These are phyloP conservation scores for Leucosporidium yakuticum DNA, from an alignment of 768 basidiomycete species.

Conservation along the genomic window DNA sequence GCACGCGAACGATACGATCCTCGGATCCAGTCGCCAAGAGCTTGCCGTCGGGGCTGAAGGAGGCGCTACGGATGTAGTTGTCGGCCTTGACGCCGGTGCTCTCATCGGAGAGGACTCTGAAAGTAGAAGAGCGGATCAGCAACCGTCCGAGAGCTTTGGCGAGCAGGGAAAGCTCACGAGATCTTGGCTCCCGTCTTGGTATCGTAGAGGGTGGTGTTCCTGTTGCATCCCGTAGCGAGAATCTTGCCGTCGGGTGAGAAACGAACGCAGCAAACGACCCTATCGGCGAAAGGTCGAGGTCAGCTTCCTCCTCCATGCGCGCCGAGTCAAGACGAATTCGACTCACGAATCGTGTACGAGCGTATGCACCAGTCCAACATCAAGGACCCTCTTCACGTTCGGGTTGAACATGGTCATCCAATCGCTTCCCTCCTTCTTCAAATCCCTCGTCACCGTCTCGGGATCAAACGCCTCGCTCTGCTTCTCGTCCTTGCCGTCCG, in stretches of 20 bases:
- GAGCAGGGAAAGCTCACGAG: slow-evolving; percentile 54
- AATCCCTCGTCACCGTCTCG: slow-evolving; percentile 44
- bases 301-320: neutral
- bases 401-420: slow-evolving; percentile 88
- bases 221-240: slow-evolving; percentile 92
- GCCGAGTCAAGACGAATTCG: neutral
- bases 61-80: slow-evolving; percentile 81
- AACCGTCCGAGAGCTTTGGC: neutral
- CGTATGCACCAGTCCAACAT: slow-evolving; percentile 74
- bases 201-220: slow-evolving; percentile 91
- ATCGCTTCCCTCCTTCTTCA: slow-evolving; percentile 65
- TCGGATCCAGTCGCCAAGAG: slow-evolving; percentile 75
- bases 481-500: slow-evolving; percentile 1
- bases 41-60: slow-evolving; percentile 68
- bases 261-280: slow-evolving; percentile 81
- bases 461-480: slow-evolving; percentile 40
- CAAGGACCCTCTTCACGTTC: slow-evolving; percentile 67
- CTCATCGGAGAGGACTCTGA: slow-evolving; percentile 71
- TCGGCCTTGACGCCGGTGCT: slow-evolving; percentile 64
- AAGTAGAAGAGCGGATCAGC: neutral
- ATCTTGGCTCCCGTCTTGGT: slow-evolving; percentile 77
- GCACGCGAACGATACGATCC: slow-evolving; percentile 81
- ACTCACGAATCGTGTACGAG: slow-evolving; percentile 80
- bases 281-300: slow-evolving; percentile 36
- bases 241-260: slow-evolving; percentile 91